Conservation (phyloP, 108 stramenopile species). For the Pseudonitzschia multiseries region DNA sequence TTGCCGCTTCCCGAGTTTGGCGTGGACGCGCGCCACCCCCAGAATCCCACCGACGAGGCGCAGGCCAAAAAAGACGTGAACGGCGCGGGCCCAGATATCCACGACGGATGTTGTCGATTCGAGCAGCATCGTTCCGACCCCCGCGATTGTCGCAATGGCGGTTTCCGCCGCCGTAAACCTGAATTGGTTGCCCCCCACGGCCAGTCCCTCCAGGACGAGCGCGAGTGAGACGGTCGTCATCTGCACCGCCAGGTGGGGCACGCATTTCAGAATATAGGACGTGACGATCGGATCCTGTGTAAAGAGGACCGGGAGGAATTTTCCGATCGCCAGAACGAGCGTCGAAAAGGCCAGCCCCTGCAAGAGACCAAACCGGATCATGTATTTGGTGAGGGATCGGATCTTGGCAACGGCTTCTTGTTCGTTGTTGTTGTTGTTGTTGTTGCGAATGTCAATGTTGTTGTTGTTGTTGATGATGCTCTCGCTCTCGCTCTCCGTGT, state of each 20-base stretch:
- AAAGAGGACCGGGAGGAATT: constrained; percentile 24
- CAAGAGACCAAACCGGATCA: constrained; percentile 21
- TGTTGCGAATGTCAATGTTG: background rate
- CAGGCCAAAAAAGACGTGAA: constrained; percentile 24
- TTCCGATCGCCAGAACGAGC: constrained; percentile 11
- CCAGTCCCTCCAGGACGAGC: constrained; percentile 43
- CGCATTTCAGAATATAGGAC: constrained; percentile 8
- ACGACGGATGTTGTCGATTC: constrained; percentile 13
- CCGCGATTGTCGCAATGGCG: constrained; percentile 16
- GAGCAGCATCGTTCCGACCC: background rate
- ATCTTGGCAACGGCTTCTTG: background rate
- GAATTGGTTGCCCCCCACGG: constrained; percentile 46
- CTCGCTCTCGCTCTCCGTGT: too few relatives aligned
- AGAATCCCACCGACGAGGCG: constrained; percentile 19
- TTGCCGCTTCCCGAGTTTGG: background rate
- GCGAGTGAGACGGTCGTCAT: constrained; percentile 38
- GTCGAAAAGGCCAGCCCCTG: constrained; percentile 26
- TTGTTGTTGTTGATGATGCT: too few relatives aligned
- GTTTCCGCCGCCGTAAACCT: constrained; percentile 46
- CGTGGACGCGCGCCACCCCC: constrained; percentile 26
- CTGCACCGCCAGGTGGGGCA: constrained; percentile 40
- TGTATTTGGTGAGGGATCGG: constrained; percentile 31
- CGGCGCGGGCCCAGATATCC: constrained; percentile 27
- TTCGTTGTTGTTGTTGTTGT: background rate
- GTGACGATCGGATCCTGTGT: constrained; percentile 31